Percentiles rank a stretch among this genome's conserved stretches.
phyloP scores from a whole-genome alignment of 805 yeast species.

The Nakazawaea peltata region DNA sequence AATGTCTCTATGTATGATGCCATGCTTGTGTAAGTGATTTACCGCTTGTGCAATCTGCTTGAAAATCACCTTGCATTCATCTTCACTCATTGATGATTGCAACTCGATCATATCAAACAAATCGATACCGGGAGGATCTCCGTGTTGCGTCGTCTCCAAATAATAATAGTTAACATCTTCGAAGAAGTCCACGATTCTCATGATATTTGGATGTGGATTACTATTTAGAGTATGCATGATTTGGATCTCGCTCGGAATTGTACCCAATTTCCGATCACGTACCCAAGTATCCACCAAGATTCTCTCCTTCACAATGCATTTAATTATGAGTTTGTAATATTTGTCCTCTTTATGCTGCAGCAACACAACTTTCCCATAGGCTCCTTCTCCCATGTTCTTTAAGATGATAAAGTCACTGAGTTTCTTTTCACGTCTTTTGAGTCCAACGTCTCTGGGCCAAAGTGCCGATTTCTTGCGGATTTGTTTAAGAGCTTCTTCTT shows the following conservation, averaged over 20 bases:
- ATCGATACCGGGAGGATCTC: constrained; percentile 85
- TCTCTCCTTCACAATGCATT: constrained; percentile 85
- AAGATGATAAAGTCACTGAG: constrained; percentile 63
- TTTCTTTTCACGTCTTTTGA: constrained; percentile 59
- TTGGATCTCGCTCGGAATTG: constrained; percentile 94
- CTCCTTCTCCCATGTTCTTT: constrained; percentile 90
- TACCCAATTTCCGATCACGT: constrained; percentile 82
- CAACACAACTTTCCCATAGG: constrained; percentile 88
- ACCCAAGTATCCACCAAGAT: constrained; percentile 98
- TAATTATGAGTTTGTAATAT: constrained; percentile 64
- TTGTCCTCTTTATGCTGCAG: constrained; percentile 62
- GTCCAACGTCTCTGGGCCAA: constrained; percentile 58
- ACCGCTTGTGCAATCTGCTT: constrained; percentile 75
- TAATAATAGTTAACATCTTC: constrained; percentile 89
- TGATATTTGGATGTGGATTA: constrained; percentile 81
- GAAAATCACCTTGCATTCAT: constrained; percentile 71
- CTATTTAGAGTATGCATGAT: constrained; percentile 75
- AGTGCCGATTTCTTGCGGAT: constrained; percentile 27
- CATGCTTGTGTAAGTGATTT: constrained; percentile 73
- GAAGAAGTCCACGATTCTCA: constrained; percentile 81
- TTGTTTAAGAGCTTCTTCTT: constrained; percentile 33
- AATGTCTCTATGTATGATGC: constrained; percentile 89
- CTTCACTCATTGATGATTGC: constrained; percentile 70
- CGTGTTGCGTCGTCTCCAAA: constrained; percentile 87
- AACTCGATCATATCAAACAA: constrained; percentile 88